Conservation (phyloP, 345 rosid species). For the Carallia pectinifolia region DNA sequence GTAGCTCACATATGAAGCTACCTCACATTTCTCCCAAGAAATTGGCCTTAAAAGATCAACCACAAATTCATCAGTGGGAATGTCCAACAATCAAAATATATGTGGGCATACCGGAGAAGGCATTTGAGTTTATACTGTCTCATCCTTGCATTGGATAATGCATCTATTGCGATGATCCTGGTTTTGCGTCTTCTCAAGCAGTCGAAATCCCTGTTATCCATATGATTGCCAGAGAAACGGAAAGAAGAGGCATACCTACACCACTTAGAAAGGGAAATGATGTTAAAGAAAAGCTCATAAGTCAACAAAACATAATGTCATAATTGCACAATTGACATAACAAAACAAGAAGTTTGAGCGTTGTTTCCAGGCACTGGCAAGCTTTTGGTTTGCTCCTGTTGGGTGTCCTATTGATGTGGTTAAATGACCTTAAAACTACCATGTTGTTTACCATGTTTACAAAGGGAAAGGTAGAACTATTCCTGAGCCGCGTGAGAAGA, state of each 20-base stretch:
- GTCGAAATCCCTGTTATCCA: constrained; percentile 61
- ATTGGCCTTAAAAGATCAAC: too few species aligned
- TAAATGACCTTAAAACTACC: too few species aligned
- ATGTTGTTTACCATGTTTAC: too few species aligned
- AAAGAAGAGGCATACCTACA: constrained; percentile 92
- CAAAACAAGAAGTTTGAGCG: not conserved
- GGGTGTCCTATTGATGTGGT: too few species aligned
- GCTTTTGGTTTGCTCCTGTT: too few species aligned
- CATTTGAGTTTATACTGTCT: constrained; percentile 47
- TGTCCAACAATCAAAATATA: too few species aligned
- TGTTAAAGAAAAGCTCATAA: constrained; percentile 21
- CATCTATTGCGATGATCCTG: constrained; percentile 81
- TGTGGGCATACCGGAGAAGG: constrained; percentile 61
- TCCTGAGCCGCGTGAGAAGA: not conserved
- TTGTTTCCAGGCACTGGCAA: too few species aligned
- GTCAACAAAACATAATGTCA: constrained; percentile 5
- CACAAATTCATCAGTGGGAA: too few species aligned
- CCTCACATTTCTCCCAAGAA: too few species aligned
- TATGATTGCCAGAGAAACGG: constrained; percentile 73
- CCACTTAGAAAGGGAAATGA: constrained; percentile 10
- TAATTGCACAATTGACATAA: not conserved
- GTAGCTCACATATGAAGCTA: too few species aligned
- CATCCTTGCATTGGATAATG: constrained; percentile 58
- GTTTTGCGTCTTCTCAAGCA: constrained; percentile 58
- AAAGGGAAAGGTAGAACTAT: not conserved